These are phyloP conservation scores for Aspergillus thermomutatus DNA, from an alignment of 2,329 filamentous ascomycete genomes.

Conservation along the genomic window DNA sequence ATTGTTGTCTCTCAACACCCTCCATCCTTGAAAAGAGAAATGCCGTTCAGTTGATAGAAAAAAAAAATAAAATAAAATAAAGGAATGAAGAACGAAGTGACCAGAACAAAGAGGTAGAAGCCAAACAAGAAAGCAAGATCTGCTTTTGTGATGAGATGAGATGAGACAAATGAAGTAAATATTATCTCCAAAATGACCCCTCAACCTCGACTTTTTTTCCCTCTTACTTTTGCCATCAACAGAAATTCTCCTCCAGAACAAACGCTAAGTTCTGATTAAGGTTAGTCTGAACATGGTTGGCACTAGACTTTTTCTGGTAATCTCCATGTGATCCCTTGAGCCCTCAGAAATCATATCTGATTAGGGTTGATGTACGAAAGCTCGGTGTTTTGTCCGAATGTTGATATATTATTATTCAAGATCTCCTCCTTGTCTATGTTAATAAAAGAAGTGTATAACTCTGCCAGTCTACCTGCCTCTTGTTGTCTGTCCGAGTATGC, in stretches of 20 bases:
- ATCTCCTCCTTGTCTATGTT: neutral
- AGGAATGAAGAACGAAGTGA: neutral
- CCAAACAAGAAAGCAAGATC: neutral
- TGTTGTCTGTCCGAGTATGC: too few relatives aligned
- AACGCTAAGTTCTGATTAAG: conserved; percentile 10
- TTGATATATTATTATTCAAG: neutral
- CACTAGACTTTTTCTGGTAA: conserved; percentile 15
- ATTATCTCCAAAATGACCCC: conserved; percentile 12
- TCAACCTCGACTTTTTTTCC: conserved; percentile 22
- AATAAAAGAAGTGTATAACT: neutral
- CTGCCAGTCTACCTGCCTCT: neutral
- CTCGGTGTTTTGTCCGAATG: neutral
- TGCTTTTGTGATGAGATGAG: neutral
- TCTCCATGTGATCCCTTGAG: conserved; percentile 22
- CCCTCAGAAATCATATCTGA: conserved; percentile 11
- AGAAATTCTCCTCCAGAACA: conserved; percentile 25
- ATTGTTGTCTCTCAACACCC: conserved; percentile 18
- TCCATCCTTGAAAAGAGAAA: conserved; percentile 27
- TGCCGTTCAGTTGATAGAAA: neutral
- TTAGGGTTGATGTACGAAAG: conserved; percentile 21
- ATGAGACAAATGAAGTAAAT: conserved; percentile 9
- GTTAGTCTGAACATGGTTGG: conserved; percentile 3
- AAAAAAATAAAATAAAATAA: neutral
- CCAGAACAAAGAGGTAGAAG: neutral
- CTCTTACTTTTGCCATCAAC: conserved; percentile 24